Evolutionary conservation across 2,329 filamentous ascomycete species (phyloP).

Genomic region (Paraphoma sp.): DNA sequence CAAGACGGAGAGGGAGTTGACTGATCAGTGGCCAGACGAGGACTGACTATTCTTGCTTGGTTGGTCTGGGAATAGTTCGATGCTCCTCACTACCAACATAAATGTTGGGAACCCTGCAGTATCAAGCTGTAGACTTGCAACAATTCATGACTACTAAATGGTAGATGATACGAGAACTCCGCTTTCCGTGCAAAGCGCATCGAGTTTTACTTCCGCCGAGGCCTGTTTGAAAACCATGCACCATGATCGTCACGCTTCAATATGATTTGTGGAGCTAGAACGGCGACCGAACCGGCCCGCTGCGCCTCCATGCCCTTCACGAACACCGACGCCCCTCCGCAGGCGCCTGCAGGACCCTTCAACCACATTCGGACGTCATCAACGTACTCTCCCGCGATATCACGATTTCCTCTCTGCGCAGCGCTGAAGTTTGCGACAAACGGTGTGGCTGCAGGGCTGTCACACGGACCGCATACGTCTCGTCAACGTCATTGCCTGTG

Average conservation of each 20-base stretch:
- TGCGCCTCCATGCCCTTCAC: conserved; percentile 17
- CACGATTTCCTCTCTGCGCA: conserved; percentile 6
- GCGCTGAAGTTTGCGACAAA: conserved; percentile 7
- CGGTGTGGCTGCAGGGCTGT: conserved; percentile 14
- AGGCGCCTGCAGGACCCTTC: conserved; percentile 21
- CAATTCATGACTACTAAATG: too few species aligned
- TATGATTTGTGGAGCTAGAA: conserved; percentile 10
- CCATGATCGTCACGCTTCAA: conserved; percentile 9
- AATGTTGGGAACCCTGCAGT: too few species aligned
- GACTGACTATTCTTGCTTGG: background rate
- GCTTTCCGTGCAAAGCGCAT: background rate
- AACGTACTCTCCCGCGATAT: conserved; percentile 6
- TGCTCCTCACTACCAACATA: too few species aligned
- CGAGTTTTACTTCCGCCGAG: background rate
- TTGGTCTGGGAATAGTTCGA: background rate
- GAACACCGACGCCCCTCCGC: conserved; percentile 9
- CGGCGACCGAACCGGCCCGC: conserved; percentile 15
- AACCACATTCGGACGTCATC: conserved; percentile 11
- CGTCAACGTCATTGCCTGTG: conserved; percentile 36
- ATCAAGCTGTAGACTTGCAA: too few species aligned
- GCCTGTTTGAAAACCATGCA: conserved; percentile 21
- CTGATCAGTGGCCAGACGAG: conserved; percentile 40
- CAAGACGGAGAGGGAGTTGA: conserved; percentile 21
- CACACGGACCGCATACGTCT: conserved; percentile 32
- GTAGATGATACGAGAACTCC: too few species aligned